phyloP scores from a whole-genome alignment of 2,329 filamentous ascomycete genomes.

The Pseudogymnoascus sp. region DNA sequence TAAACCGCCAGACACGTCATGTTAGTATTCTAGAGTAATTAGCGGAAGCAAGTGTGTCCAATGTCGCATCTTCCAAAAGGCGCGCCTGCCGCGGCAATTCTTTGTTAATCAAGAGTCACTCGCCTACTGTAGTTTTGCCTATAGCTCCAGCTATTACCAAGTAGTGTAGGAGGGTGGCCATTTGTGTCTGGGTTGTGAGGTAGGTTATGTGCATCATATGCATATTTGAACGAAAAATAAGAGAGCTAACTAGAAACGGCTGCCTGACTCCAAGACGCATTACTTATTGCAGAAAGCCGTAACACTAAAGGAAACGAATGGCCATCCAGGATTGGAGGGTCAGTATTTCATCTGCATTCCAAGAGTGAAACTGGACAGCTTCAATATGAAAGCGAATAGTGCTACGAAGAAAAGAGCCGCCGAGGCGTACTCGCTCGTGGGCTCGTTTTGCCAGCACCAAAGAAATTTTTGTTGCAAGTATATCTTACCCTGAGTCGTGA shows the following conservation, averaged over 20 bases:
- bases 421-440: background rate
- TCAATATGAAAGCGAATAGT: background rate
- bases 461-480: background rate
- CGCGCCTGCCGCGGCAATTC: too few relatives aligned
- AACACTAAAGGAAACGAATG: background rate
- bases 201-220: too few relatives aligned
- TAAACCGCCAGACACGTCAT: too few relatives aligned
- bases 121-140: too few relatives aligned
- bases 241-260: background rate
- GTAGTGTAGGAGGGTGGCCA: too few relatives aligned
- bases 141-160: too few relatives aligned
- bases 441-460: background rate
- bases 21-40: too few relatives aligned
- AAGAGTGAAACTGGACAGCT: background rate
- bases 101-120: too few relatives aligned
- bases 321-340: background rate
- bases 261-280: background rate
- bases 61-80: too few relatives aligned
- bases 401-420: background rate
- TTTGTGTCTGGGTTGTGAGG: too few relatives aligned
- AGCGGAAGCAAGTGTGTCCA: too few relatives aligned
- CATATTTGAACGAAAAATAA: too few relatives aligned
- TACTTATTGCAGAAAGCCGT: background rate
- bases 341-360: background rate
- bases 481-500: background rate